A percentile compares a stretch with the other conserved stretches of the same genome.
These are phyloP conservation scores for Polygonum maritimum DNA, from an alignment of 148 eudicot genomes.

Conservation along the genomic window DNA sequence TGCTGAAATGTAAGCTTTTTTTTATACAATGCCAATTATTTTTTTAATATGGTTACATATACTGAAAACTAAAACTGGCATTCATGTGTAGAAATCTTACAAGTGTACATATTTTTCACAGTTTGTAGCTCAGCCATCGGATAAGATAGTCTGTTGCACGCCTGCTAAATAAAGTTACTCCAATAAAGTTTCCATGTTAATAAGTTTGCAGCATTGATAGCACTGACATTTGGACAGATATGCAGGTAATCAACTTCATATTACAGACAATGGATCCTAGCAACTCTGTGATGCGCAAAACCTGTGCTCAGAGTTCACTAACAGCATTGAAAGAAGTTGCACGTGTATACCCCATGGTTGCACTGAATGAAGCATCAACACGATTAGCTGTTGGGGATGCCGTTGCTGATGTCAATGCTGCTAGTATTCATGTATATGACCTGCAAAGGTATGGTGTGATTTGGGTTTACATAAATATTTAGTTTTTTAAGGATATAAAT, in stretches of 20 bases:
- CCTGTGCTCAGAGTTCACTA: conserved; percentile 78
- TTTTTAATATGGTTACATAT: background rate
- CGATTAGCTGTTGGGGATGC: conserved; percentile 98
- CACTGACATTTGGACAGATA: conserved; percentile 64
- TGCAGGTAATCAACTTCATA: conserved; percentile 86
- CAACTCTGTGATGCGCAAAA: conserved; percentile 81
- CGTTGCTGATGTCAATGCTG: conserved; percentile 57
- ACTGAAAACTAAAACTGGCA: background rate
- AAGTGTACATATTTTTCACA: background rate
- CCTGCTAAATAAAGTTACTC: background rate
- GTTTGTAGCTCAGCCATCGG: background rate
- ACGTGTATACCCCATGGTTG: conserved; percentile 88
- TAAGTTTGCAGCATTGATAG: conserved; percentile 9
- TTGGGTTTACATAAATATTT: background rate
- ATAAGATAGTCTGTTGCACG: background rate
- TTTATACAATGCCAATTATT: background rate
- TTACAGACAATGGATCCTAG: conserved; percentile 92
- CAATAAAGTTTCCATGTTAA: background rate
- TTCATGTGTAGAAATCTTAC: background rate
- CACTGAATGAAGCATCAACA: conserved; percentile 65
- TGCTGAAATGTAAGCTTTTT: background rate
- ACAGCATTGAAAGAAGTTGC: conserved; percentile 70
- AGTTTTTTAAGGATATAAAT: background rate
- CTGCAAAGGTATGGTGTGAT: conserved; percentile 65
- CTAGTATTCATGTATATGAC: conserved; percentile 79